Conservation (phyloP, 495 filamentous ascomycete species). For the Beverwykella pulmonaria region DNA sequence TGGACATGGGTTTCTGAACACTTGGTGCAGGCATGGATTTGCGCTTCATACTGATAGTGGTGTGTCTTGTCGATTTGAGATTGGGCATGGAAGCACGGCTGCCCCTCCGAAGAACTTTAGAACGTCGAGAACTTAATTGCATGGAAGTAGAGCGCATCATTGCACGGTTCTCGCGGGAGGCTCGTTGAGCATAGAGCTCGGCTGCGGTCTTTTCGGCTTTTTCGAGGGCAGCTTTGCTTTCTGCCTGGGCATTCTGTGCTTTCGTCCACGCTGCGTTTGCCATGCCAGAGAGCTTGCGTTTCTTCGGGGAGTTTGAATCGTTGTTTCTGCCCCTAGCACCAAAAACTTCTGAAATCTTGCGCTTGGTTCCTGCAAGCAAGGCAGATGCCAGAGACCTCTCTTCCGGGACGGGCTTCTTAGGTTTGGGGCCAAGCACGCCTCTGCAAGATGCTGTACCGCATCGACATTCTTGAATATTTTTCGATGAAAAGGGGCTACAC, state of each 20-base stretch:
- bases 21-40: not conserved
- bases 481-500: conserved; percentile 46
- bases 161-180: conserved; percentile 30
- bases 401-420: conserved; percentile 28
- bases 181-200: conserved; percentile 17
- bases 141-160: conserved; percentile 20
- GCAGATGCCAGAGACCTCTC: conserved; percentile 12
- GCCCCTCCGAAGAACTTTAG: not conserved
- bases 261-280: conserved; percentile 26
- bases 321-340: not conserved
- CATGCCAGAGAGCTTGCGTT: conserved; percentile 25
- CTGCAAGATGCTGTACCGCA: conserved; percentile 51
- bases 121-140: conserved; percentile 14
- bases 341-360: conserved; percentile 34
- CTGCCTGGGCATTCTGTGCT: conserved; percentile 23
- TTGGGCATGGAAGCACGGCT: not conserved
- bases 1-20: conserved; percentile 7
- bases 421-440: conserved; percentile 47
- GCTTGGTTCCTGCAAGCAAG: conserved; percentile 33
- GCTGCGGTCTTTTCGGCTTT: conserved; percentile 19
- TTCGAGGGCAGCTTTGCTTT: conserved; percentile 7
- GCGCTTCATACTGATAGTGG: conserved; percentile 1
- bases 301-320: conserved; percentile 15
- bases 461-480: conserved; percentile 48
- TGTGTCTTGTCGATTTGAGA: conserved; percentile 4